phyloP scores from a whole-genome alignment of 140 eudicot species.

The Erigeron philadelphicus region DNA sequence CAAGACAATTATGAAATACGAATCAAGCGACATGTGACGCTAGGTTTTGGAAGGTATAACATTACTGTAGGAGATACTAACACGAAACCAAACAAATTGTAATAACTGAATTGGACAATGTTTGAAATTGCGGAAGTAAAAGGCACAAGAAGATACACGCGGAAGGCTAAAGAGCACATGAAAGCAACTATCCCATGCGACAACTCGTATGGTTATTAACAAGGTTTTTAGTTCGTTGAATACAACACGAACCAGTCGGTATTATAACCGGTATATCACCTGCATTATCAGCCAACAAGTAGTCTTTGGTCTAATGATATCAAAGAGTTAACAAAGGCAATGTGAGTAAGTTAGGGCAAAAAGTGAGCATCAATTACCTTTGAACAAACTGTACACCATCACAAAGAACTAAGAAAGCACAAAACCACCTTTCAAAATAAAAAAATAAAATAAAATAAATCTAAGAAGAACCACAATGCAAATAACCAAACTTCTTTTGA shows the following conservation, averaged over 20 bases:
- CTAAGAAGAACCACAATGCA: conserved; percentile 11
- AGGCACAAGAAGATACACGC: neutral
- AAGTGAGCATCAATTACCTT: conserved; percentile 19
- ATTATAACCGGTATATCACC: neutral
- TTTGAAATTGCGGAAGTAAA: neutral
- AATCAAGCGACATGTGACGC: neutral
- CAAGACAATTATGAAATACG: conserved; percentile 4
- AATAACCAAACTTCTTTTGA: conserved; percentile 25
- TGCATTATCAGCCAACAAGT: neutral
- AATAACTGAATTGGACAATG: conserved; percentile 13
- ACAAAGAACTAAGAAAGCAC: conserved; percentile 11
- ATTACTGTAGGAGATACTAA: neutral
- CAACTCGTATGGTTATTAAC: neutral
- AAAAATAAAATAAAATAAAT: conserved; percentile 4
- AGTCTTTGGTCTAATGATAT: too few species aligned
- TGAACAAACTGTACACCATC: conserved; percentile 31
- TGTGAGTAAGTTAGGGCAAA: conserved; percentile 8
- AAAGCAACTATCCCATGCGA: neutral
- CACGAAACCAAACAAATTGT: conserved; percentile 11
- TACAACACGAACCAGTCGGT: neutral
- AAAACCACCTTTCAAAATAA: conserved; percentile 18
- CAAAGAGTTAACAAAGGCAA: conserved; percentile 8
- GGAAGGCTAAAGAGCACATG: conserved; percentile 2
- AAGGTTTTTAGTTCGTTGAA: neutral
- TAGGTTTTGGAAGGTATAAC: neutral